Evolutionary conservation across 495 filamentous ascomycete species (phyloP), one percentile per base, ranked within the genome.

Genomic region (Glarea lozoyensis): DNA sequence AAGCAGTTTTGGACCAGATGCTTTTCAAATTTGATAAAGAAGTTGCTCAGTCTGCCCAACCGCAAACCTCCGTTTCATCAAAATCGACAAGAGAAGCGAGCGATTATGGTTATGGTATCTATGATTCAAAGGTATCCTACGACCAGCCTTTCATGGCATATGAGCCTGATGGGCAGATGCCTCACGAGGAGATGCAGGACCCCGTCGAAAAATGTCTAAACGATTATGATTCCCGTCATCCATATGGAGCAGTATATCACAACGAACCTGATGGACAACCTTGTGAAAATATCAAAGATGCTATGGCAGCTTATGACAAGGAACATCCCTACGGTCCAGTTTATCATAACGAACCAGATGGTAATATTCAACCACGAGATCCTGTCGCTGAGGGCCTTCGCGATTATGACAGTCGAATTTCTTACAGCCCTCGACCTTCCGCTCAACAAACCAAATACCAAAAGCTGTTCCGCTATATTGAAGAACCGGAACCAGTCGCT

Each of bases 371-470:
- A 29, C 7, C 7, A 29, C 7, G 7, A n/a, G 32, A 35, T 16
- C n/a, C n/a, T n/a, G n/a, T n/a, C n/a, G n/a, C n/a, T n/a, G 42
- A 45, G 36, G 19, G 44, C 32, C 12, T 42, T 10, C 52, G 67
- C 33, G 61, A 60, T 0, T 51, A 10, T 16, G 32, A 35, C 15
- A 11, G 10, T 35, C 7, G 17, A 16, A 35, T 35, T 9, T 35
- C 32, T 10, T 35, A 35, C 17, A 35, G 17, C 15, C n/a, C n/a
- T n/a, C n/a, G n/a, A n/a, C n/a, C n/a, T n/a, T n/a, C n/a, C n/a
- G n/a, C n/a, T n/a, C n/a, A n/a, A n/a, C n/a, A n/a, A n/a, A n/a
- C n/a, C n/a, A n/a, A n/a, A n/a, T n/a, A n/a, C n/a, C n/a, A n/a
- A n/a, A n/a, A n/a, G n/a, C n/a, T n/a, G n/a, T n/a, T n/a, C n/a